Evolutionary conservation across 805 yeast species (phyloP).

Genomic region (Pichia cephalocereana): DNA sequence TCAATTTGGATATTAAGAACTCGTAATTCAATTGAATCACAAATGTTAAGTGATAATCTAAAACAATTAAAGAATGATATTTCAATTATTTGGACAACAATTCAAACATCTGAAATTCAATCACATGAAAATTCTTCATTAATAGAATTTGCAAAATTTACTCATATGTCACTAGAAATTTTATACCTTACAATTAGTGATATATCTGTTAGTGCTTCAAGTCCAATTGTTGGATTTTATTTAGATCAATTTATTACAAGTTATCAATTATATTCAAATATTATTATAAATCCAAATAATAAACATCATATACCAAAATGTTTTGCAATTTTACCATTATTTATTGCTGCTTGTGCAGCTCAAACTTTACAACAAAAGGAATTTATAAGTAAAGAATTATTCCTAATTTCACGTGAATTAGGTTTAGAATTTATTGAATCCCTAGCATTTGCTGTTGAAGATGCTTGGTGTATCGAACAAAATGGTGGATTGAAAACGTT

Average conservation of each 20-base stretch:
- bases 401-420: constrained; percentile 9
- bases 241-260: constrained; percentile 17
- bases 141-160: constrained; percentile 15
- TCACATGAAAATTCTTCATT: constrained; percentile 7
- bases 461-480: constrained; percentile 22
- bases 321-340: constrained; percentile 16
- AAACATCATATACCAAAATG: constrained; percentile 3
- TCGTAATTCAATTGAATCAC: constrained; percentile 4
- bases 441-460: constrained; percentile 19
- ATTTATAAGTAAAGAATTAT: constrained; percentile 21
- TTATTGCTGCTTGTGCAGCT: constrained; percentile 23
- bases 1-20: constrained; percentile 27
- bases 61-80: constrained; percentile 16
- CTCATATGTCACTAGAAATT: constrained; percentile 22
- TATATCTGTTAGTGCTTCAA: constrained; percentile 9
- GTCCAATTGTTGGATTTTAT: constrained; percentile 21
- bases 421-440: constrained; percentile 10
- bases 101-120: constrained; percentile 25
- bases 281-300: neutral
- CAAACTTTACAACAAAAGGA: constrained; percentile 16
- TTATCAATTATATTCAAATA: constrained; percentile 5
- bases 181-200: constrained; percentile 18
- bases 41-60: constrained; percentile 5
- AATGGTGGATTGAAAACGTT: constrained; percentile 11
- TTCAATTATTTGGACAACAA: constrained; percentile 22